These are phyloP conservation scores for Fistulina hepatica DNA, from an alignment of 1,284 basidiomycete genomes.

Conservation along the genomic window DNA sequence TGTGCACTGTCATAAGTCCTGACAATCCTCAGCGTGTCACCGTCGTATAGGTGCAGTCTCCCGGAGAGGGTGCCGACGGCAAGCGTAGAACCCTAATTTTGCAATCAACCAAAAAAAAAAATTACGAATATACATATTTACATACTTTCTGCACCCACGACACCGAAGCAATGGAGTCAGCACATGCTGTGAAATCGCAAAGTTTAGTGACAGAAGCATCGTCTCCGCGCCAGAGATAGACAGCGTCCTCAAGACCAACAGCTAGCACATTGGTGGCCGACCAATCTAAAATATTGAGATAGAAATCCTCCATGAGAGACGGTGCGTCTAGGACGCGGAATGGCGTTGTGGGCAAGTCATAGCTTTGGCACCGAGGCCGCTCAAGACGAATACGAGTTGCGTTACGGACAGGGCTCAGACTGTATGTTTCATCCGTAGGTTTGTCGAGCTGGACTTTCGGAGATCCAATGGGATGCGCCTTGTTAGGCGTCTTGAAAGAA, in stretches of 20 bases:
- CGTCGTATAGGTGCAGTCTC: conserved; percentile 90
- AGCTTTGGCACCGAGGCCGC: conserved; percentile 70
- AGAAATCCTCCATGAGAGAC: conserved; percentile 95
- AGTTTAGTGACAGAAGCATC: conserved; percentile 88
- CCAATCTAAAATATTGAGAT: conserved; percentile 98
- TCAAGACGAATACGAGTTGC: conserved; percentile 76
- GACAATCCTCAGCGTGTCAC: conserved; percentile 60
- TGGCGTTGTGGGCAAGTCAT: conserved; percentile 88
- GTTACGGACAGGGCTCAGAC: conserved; percentile 81
- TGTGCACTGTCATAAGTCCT: conserved; percentile 88
- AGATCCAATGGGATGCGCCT: conserved; percentile 31
- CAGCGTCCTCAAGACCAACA: conserved; percentile 85
- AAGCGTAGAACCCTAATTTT: conserved; percentile 64
- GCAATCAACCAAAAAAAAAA: not conserved
- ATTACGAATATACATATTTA: too few species aligned
- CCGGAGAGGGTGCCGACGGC: conserved; percentile 90
- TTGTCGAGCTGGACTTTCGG: conserved; percentile 54
- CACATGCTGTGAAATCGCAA: conserved; percentile 60
- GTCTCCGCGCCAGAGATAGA: conserved; percentile 95
- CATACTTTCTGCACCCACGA: conserved; percentile 85
- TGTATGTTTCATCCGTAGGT: conserved; percentile 78
- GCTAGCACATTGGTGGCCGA: conserved; percentile 89
- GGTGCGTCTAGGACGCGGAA: conserved; percentile 97
- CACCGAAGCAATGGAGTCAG: conserved; percentile 73
- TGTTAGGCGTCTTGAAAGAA: conserved; percentile 50